Conservation (phyloP, 2,329 filamentous ascomycete genomes). For the Thelonectria olida region DNA sequence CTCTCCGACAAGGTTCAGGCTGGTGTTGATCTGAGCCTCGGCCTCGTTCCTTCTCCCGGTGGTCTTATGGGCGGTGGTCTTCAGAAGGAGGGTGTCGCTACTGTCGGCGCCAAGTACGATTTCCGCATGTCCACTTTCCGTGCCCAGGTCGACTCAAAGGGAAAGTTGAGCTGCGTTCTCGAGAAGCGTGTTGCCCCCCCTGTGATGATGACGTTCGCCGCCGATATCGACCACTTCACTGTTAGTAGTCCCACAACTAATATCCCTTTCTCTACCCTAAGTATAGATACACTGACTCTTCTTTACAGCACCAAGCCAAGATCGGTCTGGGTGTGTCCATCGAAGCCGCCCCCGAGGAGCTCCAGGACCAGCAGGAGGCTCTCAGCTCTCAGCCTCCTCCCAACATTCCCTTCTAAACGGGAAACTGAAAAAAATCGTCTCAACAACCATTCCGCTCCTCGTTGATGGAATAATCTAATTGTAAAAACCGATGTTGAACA, state of each 20-base stretch:
- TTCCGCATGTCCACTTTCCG: slow-evolving; percentile 96
- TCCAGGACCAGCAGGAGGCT: slow-evolving; percentile 84
- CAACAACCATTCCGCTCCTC: slow-evolving; percentile 30
- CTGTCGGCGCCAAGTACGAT: slow-evolving; percentile 96
- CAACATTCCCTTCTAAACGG: slow-evolving; percentile 72
- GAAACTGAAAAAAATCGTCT: slow-evolving; percentile 15
- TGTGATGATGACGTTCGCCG: slow-evolving; percentile 93
- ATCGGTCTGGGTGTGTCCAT: slow-evolving; percentile 93
- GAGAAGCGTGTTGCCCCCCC: slow-evolving; percentile 96
- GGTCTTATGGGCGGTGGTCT: slow-evolving; percentile 79
- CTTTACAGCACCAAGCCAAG: slow-evolving; percentile 85
- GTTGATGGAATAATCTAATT: slow-evolving; percentile 41
- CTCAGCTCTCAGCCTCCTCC: slow-evolving; percentile 59
- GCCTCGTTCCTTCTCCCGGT: slow-evolving; percentile 73
- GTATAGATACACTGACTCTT: slow-evolving; percentile 40
- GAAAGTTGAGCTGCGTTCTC: slow-evolving; percentile 89
- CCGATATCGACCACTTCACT: slow-evolving; percentile 95
- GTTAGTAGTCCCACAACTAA: slow-evolving; percentile 64
- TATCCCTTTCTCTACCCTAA: background rate
- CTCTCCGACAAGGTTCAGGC: slow-evolving; percentile 96
- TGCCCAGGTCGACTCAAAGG: slow-evolving; percentile 93
- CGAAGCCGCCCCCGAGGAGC: slow-evolving; percentile 83
- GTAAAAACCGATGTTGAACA: slow-evolving; percentile 37
- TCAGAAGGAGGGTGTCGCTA: slow-evolving; percentile 88
- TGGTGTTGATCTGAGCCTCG: slow-evolving; percentile 92